These are phyloP conservation scores for Aspergillus ochraceoroseus DNA, from an alignment of 2,329 filamentous ascomycete genomes.

Conservation along the genomic window DNA sequence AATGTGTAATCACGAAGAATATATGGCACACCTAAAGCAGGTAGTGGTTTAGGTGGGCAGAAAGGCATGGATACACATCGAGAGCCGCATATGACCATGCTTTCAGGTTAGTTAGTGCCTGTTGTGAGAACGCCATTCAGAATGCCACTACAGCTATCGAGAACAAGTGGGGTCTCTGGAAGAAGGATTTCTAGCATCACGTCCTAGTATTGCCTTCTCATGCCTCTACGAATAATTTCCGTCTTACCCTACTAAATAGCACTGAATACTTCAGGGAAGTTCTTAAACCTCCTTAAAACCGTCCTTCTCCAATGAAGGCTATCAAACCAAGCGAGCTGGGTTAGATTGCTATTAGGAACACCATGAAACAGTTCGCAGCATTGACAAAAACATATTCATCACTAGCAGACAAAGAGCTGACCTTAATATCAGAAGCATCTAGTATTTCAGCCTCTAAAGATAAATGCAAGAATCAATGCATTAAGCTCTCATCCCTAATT, in stretches of 20 bases:
- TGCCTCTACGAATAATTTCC: constrained; percentile 32
- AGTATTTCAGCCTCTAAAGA: background rate
- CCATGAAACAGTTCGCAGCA: constrained; percentile 11
- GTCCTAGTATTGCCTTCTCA: constrained; percentile 43
- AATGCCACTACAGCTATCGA: constrained; percentile 31
- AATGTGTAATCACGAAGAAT: too few species aligned
- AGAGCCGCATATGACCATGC: background rate
- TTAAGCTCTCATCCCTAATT: constrained; percentile 4
- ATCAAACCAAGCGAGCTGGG: background rate
- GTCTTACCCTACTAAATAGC: constrained; percentile 44
- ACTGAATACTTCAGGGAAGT: constrained; percentile 28
- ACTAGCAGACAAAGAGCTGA: constrained; percentile 14
- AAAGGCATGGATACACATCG: too few species aligned
- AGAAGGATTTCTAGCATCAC: constrained; percentile 31
- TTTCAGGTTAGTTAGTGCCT: constrained; percentile 20
- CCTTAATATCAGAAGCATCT: background rate
- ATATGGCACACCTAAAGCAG: too few species aligned
- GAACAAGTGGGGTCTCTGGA: constrained; percentile 42
- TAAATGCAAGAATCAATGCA: constrained; percentile 24
- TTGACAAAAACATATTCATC: constrained; percentile 13
- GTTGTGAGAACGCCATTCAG: constrained; percentile 31
- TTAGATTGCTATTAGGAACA: constrained; percentile 7
- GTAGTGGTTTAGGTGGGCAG: too few species aligned
- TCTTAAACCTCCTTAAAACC: constrained; percentile 3
- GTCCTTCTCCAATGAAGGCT: background rate